Evolutionary conservation across 2,329 filamentous ascomycete species (phyloP), one percentile per base, ranked within the genome.

Genomic region (Epichloe sp.): DNA sequence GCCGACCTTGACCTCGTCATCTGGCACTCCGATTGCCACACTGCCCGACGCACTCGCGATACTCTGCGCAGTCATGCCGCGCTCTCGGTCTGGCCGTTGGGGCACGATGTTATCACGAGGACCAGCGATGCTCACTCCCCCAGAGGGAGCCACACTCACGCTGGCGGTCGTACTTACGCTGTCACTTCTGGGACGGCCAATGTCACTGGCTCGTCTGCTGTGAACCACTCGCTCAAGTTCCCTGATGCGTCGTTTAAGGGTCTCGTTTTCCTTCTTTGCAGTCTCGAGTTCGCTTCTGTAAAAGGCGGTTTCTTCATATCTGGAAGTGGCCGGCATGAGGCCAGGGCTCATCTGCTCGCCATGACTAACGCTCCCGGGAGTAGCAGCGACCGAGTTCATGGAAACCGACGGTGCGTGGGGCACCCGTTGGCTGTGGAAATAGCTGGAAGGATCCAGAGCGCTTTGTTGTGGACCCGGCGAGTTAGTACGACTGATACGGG

Each of bases 201-300:
- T 66, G 47, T 77, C 75, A 56, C 74, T 74, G 38, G 70, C 65
- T 36, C 72, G 66, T 11, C 72, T 65, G 46, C 77, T 73, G 6
- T 73, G 68, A 7, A 83, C 67, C 55, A 72, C 65, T 38, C 72
- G 70, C 66, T 85, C 82, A 11, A 85, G 65, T 43, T 85, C 81
- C 44, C 79, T 72, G 52, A 85, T 76, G 14, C 77, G 73, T 50
- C 74, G 70, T 68, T 80, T 82, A 44, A 85, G 65, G 0, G 65
- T 62, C 49, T 85, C 81, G 53, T 85, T 85, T 65, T 85, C 82
- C 45, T 73, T 71, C 66, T 82, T 83, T 40, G 78, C 77, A 5
- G 59, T 66, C 23, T 85, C 81, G 0, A 85, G 68, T 60, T 85
- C 81, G 38, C 73, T 70, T 4, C 80, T 71, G 58, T 79, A 79